Conservation (phyloP, 306 rosid species). For the Malus orientalis region DNA sequence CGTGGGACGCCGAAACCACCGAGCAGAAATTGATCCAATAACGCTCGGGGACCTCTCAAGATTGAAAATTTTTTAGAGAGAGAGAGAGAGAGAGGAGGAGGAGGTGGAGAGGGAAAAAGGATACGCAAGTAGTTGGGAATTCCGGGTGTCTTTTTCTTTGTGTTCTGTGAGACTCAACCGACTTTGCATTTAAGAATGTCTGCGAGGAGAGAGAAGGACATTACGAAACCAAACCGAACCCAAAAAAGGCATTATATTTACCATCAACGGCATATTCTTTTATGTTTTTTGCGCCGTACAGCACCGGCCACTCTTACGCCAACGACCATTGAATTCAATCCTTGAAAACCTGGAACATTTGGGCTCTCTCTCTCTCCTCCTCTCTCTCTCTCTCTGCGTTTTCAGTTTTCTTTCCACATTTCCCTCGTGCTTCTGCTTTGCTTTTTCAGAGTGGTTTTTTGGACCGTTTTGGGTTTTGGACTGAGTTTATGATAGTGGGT, state of each 20-base stretch:
- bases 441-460: neutral
- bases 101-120: neutral
- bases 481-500: neutral
- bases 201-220: constrained; percentile 11
- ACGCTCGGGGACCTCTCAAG: neutral
- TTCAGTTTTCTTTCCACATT: neutral
- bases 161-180: neutral
- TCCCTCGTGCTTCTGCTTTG: neutral
- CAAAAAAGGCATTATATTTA: neutral
- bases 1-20: neutral
- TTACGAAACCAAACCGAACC: neutral
- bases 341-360: neutral
- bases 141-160: neutral
- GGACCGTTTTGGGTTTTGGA: neutral
- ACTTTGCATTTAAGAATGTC: constrained; percentile 40
- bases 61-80: neutral
- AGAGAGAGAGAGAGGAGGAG: neutral
- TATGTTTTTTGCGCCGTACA: neutral
- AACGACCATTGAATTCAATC: neutral
- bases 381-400: neutral
- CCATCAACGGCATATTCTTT: constrained; percentile 14
- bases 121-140: neutral
- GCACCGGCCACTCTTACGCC: neutral
- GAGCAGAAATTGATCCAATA: neutral
- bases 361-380: neutral